Base-by-base conservation (phyloP, 129 eudicot species). In the Flaveria ramosissima region DNA sequence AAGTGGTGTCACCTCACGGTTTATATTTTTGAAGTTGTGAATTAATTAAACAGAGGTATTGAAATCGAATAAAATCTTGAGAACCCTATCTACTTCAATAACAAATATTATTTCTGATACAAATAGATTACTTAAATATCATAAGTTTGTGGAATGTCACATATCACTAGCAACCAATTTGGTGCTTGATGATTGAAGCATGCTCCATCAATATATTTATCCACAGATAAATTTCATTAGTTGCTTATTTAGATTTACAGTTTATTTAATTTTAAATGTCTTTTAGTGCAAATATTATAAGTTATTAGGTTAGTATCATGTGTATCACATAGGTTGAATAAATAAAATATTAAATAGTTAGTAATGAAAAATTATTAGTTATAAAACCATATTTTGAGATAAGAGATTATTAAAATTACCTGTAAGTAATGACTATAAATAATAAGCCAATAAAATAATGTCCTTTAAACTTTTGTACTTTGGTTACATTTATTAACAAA, bases 51-150 rank as follows among this genome's bases (percentile, higher is more conserved):
- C 0, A 12, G 64, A 39, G 26, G 50, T 50, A 15, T 63, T 62
- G 68, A 42, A 72, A 79, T 79, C 78, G 78, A 72, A 79, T 72
- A 72, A 79, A 39, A 79, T 79, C 83, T 63, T 79, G 78, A 63
- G 68, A 72, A 7, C 67, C 78, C 24, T 79, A 79, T 79, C 83
- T 64, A 52, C 73, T 62, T 11, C 3, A 51, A 62, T 70, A 62
- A 79, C 21, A 63, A 79, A 79, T 32, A 79, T 50, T 79, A 79
- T 79, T 63, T 63, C 46, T 59, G 78, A 72, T 72, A 72, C 83
- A 52, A 39, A 36, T 64, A 10, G 78, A 63, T 79, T 46, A 53
- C 46, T 9, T 15, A 71, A 64, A 72, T 79, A 79, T 72, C 77
- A 62, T 72, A 64, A 48, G 51, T 63, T 72, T 63, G 50, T 51